Percentiles rank a stretch among this genome's conserved stretches.
These are phyloP conservation scores for Clathrus columnatus DNA, from an alignment of 768 basidiomycete species.

Conservation along the genomic window DNA sequence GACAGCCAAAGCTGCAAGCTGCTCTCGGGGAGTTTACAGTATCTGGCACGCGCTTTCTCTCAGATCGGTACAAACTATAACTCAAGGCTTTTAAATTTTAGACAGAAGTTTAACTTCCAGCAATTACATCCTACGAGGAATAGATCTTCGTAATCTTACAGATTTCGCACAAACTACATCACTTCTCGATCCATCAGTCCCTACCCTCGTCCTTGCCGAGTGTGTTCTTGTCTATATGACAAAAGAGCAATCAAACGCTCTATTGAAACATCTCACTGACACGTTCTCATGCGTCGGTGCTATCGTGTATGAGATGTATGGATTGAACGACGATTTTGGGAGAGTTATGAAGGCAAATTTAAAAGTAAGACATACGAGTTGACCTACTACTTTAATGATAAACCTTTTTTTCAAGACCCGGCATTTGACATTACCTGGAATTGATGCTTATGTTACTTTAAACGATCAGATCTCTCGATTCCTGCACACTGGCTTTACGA, in stretches of 20 bases:
- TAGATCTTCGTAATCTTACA: conserved; percentile 64
- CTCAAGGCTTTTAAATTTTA: conserved; percentile 28
- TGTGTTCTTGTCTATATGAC: conserved; percentile 89
- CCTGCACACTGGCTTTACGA: conserved; percentile 42
- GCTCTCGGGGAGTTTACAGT: conserved; percentile 38
- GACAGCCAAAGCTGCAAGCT: conserved; percentile 46
- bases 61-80: background rate
- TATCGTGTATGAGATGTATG: conserved; percentile 91
- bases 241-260: conserved; percentile 42
- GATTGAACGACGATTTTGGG: conserved; percentile 82
- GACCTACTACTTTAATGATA: conserved; percentile 2
- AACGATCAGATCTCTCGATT: conserved; percentile 55
- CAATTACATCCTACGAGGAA: conserved; percentile 63
- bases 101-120: conserved; percentile 49
- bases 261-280: conserved; percentile 69
- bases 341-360: conserved; percentile 86
- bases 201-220: conserved; percentile 85
- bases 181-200: conserved; percentile 48
- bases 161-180: conserved; percentile 16
- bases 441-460: conserved; percentile 48
- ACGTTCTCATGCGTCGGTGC: conserved; percentile 42
- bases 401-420: conserved; percentile 39
- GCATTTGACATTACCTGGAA: conserved; percentile 68
- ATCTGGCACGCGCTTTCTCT: conserved; percentile 19
- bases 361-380: conserved; percentile 38